These are phyloP conservation scores for Arabidopsis arenosa DNA, from an alignment of 345 rosid species.

Conservation along the genomic window DNA sequence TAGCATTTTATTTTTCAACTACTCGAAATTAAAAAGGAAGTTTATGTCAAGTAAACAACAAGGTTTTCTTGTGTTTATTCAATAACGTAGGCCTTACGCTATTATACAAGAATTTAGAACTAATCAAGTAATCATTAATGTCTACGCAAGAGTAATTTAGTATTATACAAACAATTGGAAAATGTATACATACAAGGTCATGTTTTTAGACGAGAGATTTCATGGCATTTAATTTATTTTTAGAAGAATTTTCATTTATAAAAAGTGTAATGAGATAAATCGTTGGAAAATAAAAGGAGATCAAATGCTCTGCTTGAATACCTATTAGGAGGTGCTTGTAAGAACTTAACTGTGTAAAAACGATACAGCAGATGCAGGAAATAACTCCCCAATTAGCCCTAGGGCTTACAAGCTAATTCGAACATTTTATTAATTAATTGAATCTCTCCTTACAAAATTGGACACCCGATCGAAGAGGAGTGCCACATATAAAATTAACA, in stretches of 20 bases:
- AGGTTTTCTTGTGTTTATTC: no score
- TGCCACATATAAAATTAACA: slow-evolving; percentile 39
- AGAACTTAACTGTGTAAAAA: neutral
- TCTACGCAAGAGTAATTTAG: neutral
- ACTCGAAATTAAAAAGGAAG: neutral
- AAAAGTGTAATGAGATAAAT: neutral
- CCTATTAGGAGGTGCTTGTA: neutral
- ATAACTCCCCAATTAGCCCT: slow-evolving; percentile 22
- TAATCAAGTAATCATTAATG: neutral
- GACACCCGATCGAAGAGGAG: slow-evolving; percentile 38
- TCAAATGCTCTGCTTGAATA: neutral
- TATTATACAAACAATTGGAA: neutral
- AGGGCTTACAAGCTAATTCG: slow-evolving; percentile 2
- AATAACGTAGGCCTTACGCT: no score
- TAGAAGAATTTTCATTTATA: neutral
- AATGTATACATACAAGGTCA: neutral
- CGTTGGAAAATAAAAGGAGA: neutral
- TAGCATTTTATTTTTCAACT: neutral
- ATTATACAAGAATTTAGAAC: neutral
- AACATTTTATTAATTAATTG: slow-evolving; percentile 6
- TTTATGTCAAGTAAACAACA: neutral
- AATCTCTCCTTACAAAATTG: neutral
- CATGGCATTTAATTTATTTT: neutral
- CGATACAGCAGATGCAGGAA: neutral
- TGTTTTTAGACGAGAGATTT: neutral